Evolutionary conservation across 176 grass and related monocot species (phyloP), one percentile per base, ranked within the genome.

Genomic region (Stipa capillata): DNA sequence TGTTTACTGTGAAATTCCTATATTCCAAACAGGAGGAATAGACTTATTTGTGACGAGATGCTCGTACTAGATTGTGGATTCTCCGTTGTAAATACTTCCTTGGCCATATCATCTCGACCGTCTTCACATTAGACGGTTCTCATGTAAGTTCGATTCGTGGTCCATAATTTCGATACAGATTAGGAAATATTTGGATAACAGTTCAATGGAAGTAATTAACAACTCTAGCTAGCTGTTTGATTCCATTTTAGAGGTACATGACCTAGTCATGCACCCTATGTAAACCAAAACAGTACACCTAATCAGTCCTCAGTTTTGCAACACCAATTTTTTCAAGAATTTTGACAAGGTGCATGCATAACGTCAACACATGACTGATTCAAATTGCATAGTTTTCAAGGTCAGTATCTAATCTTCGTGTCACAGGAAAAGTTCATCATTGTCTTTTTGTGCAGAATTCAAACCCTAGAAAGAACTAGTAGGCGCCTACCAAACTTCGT

Each of bases 341-440:
- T 48, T 18, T 6, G 28, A 20, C 9, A 1, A 15, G 34, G 50
- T 31, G n/a, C 31, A 31, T 33, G 37, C 21, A 48, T 10, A 78
- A 70, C 40, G 64, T 84, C 51, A 84, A 76, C 40, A 48, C 31
- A 50, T 37, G 64, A 84, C 64, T 60, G 0, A 41, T 51, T 84
- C 82, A 69, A 69, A 36, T 57, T 59, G 48, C 28, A 18, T 31
- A 31, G 23, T 33, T 74, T 62, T 24, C 36, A 20, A 33, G 48
- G 11, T 18, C 3, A 17, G 53, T 51, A 78, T 78, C 83, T 78
- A 78, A 71, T 21, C 28, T 58, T 4, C 4, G 41, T 62, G 83
- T 32, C 65, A 78, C 32, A 52, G 7, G 78, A 85, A 73, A 85
- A 85, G 65, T 85, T 78, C 52, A 40, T 61, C 44, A n/a, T n/a